Conservation (phyloP, 208 protist species). For the Leishmania mexicana region DNA sequence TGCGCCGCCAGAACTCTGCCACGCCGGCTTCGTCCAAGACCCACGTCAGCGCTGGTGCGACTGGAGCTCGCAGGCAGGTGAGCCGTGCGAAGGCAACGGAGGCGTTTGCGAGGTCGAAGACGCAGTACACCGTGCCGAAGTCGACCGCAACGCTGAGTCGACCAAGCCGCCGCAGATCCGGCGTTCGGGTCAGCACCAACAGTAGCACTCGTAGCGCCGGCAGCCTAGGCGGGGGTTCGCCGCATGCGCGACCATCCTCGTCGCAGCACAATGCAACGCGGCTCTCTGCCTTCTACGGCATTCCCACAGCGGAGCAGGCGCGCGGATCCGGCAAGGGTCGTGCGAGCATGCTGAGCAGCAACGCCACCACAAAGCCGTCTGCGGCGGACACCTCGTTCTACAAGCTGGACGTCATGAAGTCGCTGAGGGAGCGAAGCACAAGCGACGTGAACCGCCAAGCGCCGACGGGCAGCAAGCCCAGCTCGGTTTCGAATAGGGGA, state of each 20-base stretch:
- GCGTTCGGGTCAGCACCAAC: conserved; percentile 9
- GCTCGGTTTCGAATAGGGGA: background rate
- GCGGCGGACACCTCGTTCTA: conserved; percentile 34
- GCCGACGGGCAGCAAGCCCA: background rate
- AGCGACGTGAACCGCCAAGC: conserved; percentile 37
- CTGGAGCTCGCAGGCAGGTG: background rate
- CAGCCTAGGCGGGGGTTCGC: conserved; percentile 7
- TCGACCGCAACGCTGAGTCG: background rate
- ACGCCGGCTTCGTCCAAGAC: conserved; percentile 4
- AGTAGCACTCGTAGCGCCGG: conserved; percentile 14
- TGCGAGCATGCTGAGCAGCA: background rate
- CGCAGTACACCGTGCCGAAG: conserved; percentile 8
- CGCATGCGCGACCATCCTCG: conserved; percentile 7
- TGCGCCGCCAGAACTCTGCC: conserved; percentile 16
- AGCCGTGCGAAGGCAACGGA: background rate
- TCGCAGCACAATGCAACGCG: conserved; percentile 11
- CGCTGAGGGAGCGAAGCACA: conserved; percentile 49
- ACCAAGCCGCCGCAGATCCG: conserved; percentile 1
- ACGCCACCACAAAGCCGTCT: conserved; percentile 1
- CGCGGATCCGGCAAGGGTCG: conserved; percentile 7
- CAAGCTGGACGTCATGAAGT: conserved; percentile 40
- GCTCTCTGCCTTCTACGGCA: conserved; percentile 11
- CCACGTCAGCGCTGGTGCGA: background rate
- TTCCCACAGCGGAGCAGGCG: conserved; percentile 1
- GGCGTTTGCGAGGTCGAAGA: conserved; percentile 30